Evolutionary conservation across 805 yeast species (phyloP), one percentile per base, ranked within the genome.

Genomic region (Suhomyces canberraensis): DNA sequence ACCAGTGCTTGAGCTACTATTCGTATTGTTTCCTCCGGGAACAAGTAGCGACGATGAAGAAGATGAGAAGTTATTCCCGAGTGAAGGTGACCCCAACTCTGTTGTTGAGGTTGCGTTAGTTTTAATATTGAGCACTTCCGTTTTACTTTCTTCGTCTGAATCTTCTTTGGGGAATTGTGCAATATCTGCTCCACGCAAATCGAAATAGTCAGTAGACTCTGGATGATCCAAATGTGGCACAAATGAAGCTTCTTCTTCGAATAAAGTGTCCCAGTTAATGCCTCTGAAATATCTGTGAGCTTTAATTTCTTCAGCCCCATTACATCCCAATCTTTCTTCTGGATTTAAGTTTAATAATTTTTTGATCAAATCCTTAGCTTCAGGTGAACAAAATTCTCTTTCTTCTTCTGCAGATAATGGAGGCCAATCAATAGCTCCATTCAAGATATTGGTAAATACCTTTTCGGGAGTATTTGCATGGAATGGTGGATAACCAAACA

Each of bases 401-500:
- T 71, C 71, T 42, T 81, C 84, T 27, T 74, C 81, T 8, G 67
- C 69, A 1, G 76, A 54, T 25, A 84, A 60, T 1, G 71, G 66
- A 0, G 97, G 98, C 98, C 98, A 93, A 40, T 82, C 83, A 28
- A 91, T 84, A 0, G 69, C 70, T 3, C 91, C 81, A 14, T 61
- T 69, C 37, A 89, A 64, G 33, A 95, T 91, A 45, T 89, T 89
- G 37, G 79, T 76, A 56, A 93, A 93, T 0, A 93, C 95, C 41
- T 71, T 66, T 28, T 83, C 85, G 0, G 96, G 93, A 1, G 88
- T 73, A 4, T 69, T 67, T 1, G 84, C 95, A 57, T 86, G 93
- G 59, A 93, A 93, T 2, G 99, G 99, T 1, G 99, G 96, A 56
- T 79, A 85, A 0, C 98, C 98, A 57, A 83, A 85, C 27, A 88